phyloP scores from a whole-genome alignment of 768 basidiomycete species.

The Rhodotorula graminis region DNA sequence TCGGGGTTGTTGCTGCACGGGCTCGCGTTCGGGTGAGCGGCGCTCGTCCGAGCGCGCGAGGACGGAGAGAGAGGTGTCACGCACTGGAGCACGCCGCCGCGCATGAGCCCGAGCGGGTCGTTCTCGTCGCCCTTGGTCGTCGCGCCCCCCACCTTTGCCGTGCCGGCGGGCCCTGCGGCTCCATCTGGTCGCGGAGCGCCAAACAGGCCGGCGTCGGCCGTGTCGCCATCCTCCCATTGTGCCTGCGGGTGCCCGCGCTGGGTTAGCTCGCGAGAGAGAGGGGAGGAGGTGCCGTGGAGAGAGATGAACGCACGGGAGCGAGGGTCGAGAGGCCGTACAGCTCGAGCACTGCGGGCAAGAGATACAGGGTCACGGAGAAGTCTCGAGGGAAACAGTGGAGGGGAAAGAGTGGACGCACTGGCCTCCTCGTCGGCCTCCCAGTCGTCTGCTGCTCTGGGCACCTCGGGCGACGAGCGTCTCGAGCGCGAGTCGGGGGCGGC shows the following conservation, averaged over 20 bases:
- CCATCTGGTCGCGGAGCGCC: conserved; percentile 13
- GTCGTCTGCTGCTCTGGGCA: not conserved
- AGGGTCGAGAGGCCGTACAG: conserved; percentile 32
- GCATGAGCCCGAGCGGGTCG: conserved; percentile 59
- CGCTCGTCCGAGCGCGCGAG: not conserved
- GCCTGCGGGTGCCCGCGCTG: not conserved
- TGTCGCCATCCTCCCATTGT: conserved; percentile 12
- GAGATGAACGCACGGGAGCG: conserved; percentile 1
- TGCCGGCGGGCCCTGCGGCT: not conserved
- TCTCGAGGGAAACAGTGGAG: not conserved
- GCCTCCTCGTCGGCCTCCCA: conserved; percentile 31
- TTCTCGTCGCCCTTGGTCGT: conserved; percentile 35
- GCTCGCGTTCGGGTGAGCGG: too few species aligned
- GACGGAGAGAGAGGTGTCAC: conserved; percentile 45
- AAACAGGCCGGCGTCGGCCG: conserved; percentile 6
- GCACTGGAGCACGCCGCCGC: conserved; percentile 48
- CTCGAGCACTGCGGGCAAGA: conserved; percentile 12
- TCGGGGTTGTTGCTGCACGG: conserved; percentile 55
- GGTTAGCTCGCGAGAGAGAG: not conserved
- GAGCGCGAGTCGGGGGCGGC: too few species aligned
- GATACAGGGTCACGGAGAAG: too few species aligned
- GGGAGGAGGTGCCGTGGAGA: not conserved
- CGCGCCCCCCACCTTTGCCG: not conserved
- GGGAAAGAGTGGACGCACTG: not conserved
- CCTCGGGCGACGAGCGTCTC: too few species aligned